Base-by-base conservation (phyloP, 331 rosid genomes). In the Cydonia oblonga region DNA sequence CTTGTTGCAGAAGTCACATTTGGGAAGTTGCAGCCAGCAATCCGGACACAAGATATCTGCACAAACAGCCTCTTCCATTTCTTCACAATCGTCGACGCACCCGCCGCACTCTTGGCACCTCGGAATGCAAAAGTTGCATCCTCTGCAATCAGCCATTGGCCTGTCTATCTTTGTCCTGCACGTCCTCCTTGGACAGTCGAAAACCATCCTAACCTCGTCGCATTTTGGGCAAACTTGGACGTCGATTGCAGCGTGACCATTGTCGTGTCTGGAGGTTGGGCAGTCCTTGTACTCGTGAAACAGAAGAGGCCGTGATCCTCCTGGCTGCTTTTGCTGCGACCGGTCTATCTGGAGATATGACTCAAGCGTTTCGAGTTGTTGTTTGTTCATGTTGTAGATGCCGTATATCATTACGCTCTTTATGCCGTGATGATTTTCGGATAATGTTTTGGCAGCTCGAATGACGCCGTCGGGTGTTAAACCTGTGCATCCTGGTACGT, bases 61-160 rank as follows among this genome's bases (percentile, higher is more conserved):
- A 77, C 98, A 90, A 7, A 80, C 90, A 76, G 81, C 68, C 24
- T 82, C 91, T 72, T 87, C 98, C 25, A 44, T 15, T 81, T 85
- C 92, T 42, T 73, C 82, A 9, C 68, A 53, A n/a, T n/a, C 82
- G 16, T 18, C 84, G 10, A 85, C 5, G 64, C 97, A 93, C n/a
- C 64, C 69, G 4, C 96, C 96, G 15, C 97, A 93, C 72, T 90
- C 88, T 75, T 66, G 86, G 68, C 98, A 93, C 86, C 98, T 87
- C 1, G 86, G 82, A 64, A 89, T 73, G 78, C 98, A 89, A 68
- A 70, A 49, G 19, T 8, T 75, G 87, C 97, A 90, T 22, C 84
- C 93, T 70, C 79, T 85, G 66, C 97, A 86, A 18, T 64, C 76
- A 16, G 30, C 40, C 71, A 56, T 22, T 3, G 73, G 35, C 66